phyloP scores from a whole-genome alignment of 2,329 filamentous ascomycete genomes.

The Beauveria scarabaeidicola region DNA sequence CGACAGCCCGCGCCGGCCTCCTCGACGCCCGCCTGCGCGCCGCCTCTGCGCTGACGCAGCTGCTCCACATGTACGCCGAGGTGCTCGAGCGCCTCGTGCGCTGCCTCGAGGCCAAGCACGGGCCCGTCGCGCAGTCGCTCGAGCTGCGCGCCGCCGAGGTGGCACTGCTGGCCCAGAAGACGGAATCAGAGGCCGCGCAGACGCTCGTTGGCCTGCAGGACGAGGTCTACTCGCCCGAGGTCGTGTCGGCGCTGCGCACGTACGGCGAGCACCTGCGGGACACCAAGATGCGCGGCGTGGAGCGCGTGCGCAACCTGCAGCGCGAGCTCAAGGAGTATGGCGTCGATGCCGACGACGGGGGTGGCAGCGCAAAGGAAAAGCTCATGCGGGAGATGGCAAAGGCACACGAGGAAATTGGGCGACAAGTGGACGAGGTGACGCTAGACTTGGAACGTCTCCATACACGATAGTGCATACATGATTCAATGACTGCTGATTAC shows the following conservation, averaged over 20 bases:
- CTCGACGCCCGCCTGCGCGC: conserved; percentile 30
- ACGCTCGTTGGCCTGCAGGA: conserved; percentile 26
- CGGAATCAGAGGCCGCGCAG: conserved; percentile 29
- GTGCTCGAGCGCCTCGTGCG: conserved; percentile 37
- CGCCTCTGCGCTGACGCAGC: conserved; percentile 26
- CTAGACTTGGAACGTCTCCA: conserved; percentile 35
- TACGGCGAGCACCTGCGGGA: conserved; percentile 43
- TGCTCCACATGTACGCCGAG: conserved; percentile 32
- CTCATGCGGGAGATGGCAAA: conserved; percentile 46
- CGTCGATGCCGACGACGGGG: conserved; percentile 22
- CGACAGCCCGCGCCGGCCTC: conserved; percentile 25
- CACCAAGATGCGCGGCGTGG: conserved; percentile 35
- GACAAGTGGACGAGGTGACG: conserved; percentile 40
- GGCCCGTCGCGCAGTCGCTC: conserved; percentile 40
- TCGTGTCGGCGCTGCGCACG: conserved; percentile 32
- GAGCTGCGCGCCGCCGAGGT: conserved; percentile 41
- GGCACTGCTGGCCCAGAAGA: conserved; percentile 33
- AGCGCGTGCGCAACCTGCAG: conserved; percentile 32
- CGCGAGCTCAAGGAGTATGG: conserved; percentile 43
- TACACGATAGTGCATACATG: not conserved
- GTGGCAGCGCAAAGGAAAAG: conserved; percentile 34
- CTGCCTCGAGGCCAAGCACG: conserved; percentile 47
- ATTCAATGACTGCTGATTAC: not conserved
- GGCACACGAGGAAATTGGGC: conserved; percentile 41
- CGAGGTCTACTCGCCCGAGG: conserved; percentile 38